Percentiles rank a stretch among this genome's conserved stretches.
Conservation (phyloP, 495 filamentous ascomycete genomes). For the Penicillium crystallinum region DNA sequence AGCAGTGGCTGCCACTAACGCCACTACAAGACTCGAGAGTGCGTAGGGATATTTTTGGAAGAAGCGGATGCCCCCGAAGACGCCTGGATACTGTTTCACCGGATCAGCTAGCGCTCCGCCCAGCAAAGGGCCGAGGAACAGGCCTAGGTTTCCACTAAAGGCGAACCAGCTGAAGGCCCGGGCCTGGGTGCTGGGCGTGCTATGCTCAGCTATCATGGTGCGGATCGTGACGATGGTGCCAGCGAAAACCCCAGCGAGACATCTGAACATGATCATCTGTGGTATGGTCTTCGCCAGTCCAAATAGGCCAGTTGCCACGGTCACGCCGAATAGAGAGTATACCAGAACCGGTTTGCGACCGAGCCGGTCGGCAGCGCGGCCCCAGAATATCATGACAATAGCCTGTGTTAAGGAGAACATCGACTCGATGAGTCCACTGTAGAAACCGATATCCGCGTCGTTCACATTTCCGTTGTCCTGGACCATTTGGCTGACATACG, state of each 20-base stretch:
- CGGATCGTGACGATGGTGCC: conserved; percentile 65
- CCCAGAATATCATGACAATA: conserved; percentile 57
- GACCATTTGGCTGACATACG: conserved; percentile 69
- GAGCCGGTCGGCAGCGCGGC: conserved; percentile 56
- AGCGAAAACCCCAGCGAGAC: conserved; percentile 61
- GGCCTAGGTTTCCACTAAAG: conserved; percentile 63
- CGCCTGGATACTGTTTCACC: conserved; percentile 47
- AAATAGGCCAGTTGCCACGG: conserved; percentile 53
- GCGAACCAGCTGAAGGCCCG: conserved; percentile 68
- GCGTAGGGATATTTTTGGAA: conserved; percentile 61
- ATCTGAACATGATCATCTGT: conserved; percentile 65
- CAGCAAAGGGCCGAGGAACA: conserved; percentile 61
- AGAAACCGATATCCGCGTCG: conserved; percentile 63
- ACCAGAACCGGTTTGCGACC: conserved; percentile 66
- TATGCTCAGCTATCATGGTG: conserved; percentile 67
- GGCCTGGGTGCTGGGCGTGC: conserved; percentile 60
- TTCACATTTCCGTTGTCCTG: conserved; percentile 51
- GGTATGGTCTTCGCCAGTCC: conserved; percentile 54
- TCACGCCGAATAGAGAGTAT: conserved; percentile 54
- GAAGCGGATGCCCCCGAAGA: conserved; percentile 51
- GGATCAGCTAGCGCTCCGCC: conserved; percentile 60
- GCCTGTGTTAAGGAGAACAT: conserved; percentile 65
- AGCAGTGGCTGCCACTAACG: conserved; percentile 43
- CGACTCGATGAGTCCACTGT: conserved; percentile 67
- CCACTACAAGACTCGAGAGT: conserved; percentile 52